Evolutionary conservation across 2,329 filamentous ascomycete genomes (phyloP).

Genomic region (Neopestalotiopsis rosae): DNA sequence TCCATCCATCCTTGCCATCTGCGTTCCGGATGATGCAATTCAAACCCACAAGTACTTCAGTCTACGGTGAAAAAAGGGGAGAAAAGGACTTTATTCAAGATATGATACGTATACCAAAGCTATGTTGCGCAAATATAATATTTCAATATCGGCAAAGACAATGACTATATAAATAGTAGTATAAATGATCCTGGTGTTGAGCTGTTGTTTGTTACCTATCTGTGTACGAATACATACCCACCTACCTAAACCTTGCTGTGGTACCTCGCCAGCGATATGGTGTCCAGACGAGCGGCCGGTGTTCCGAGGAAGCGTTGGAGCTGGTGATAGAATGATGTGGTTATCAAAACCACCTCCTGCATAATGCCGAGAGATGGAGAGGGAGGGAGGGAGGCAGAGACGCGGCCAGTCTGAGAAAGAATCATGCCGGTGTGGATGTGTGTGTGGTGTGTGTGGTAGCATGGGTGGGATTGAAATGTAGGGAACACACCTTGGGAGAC

Average conservation of each 20-base stretch:
- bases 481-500: background rate
- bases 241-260: no score
- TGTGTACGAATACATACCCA: background rate
- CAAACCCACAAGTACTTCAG: no score
- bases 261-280: background rate
- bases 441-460: background rate
- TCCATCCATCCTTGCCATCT: no score
- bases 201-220: background rate
- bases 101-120: no score
- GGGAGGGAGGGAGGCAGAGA: background rate
- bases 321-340: background rate
- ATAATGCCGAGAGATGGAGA: background rate
- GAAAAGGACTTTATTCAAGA: no score
- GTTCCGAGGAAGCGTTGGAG: background rate
- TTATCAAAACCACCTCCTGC: conserved; percentile 1
- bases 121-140: no score
- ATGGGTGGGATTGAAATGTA: conserved; percentile 9
- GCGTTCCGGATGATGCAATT: no score
- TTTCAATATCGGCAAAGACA: no score
- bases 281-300: background rate
- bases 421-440: conserved; percentile 6
- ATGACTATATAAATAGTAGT: background rate
- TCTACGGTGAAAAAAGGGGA: no score
- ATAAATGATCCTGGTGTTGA: background rate
- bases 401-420: background rate